These are phyloP conservation scores for Erigeron philadelphicus DNA, from an alignment of 140 eudicot genomes.

Conservation along the genomic window DNA sequence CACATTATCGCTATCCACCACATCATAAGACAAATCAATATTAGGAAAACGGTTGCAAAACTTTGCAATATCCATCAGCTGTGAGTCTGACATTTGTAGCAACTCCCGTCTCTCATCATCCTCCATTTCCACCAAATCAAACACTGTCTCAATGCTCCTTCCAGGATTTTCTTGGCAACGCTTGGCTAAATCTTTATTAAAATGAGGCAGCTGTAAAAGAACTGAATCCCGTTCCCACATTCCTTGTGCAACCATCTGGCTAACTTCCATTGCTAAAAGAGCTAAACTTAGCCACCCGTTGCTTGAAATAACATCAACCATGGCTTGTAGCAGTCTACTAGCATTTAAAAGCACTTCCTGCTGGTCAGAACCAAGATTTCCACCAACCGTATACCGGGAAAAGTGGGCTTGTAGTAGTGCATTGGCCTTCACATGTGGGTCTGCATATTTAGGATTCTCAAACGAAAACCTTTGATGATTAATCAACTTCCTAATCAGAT, in stretches of 20 bases:
- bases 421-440: conserved; percentile 79
- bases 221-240: conserved; percentile 92
- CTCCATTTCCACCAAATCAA: conserved; percentile 77
- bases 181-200: conserved; percentile 73
- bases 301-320: conserved; percentile 93
- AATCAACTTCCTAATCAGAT: conserved; percentile 50
- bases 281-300: conserved; percentile 82
- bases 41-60: conserved; percentile 82
- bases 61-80: conserved; percentile 70
- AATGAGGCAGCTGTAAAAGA: conserved; percentile 85
- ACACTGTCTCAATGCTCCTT: conserved; percentile 57
- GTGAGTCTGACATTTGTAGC: conserved; percentile 62
- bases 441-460: conserved; percentile 60
- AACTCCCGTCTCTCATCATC: conserved; percentile 70
- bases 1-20: conserved; percentile 44
- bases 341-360: conserved; percentile 69
- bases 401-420: conserved; percentile 83
- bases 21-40: conserved; percentile 64
- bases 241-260: conserved; percentile 95
- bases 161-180: conserved; percentile 78
- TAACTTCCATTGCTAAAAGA: conserved; percentile 78
- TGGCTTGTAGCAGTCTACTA: conserved; percentile 68
- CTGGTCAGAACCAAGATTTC: conserved; percentile 77
- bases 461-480: conserved; percentile 70
- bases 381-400: conserved; percentile 68